These are phyloP conservation scores for Dothiorella sarmentorum DNA, from an alignment of 2,329 filamentous ascomycete species.

Conservation along the genomic window DNA sequence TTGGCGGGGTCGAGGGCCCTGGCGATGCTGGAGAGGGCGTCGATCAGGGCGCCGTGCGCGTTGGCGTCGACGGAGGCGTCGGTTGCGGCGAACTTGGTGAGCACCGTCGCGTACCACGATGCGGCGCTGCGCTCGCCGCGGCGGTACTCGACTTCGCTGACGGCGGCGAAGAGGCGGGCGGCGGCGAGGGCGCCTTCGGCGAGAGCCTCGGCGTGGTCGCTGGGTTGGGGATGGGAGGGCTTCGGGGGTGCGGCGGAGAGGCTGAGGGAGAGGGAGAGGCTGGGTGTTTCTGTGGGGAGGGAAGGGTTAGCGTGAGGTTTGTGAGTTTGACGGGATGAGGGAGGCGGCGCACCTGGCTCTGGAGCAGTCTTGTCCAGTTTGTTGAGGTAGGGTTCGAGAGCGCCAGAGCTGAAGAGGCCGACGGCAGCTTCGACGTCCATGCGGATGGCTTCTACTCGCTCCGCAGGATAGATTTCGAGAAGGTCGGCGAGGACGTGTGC, in stretches of 20 bases:
- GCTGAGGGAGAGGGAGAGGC: conserved; percentile 30
- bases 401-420: not conserved
- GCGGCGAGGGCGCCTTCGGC: conserved; percentile 56
- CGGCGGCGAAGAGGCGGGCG: conserved; percentile 41
- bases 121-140: not conserved
- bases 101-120: conserved; percentile 35
- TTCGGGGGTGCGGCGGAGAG: conserved; percentile 18
- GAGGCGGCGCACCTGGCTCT: conserved; percentile 21
- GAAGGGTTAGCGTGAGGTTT: conserved; percentile 23
- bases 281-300: conserved; percentile 29
- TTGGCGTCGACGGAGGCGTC: conserved; percentile 25
- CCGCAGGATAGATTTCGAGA: conserved; percentile 62
- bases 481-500: conserved; percentile 40
- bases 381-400: not conserved
- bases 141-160: conserved; percentile 6
- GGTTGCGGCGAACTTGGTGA: conserved; percentile 4
- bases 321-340: not conserved
- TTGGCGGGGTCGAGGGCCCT: conserved; percentile 46
- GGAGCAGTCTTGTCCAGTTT: conserved; percentile 20
- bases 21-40: conserved; percentile 47
- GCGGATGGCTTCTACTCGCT: conserved; percentile 54
- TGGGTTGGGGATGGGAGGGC: conserved; percentile 29
- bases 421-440: conserved; percentile 51
- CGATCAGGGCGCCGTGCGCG: conserved; percentile 42
- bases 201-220: conserved; percentile 53